Base-by-base conservation (phyloP, 2,329 filamentous ascomycete genomes). In the Xylogone sp. region DNA sequence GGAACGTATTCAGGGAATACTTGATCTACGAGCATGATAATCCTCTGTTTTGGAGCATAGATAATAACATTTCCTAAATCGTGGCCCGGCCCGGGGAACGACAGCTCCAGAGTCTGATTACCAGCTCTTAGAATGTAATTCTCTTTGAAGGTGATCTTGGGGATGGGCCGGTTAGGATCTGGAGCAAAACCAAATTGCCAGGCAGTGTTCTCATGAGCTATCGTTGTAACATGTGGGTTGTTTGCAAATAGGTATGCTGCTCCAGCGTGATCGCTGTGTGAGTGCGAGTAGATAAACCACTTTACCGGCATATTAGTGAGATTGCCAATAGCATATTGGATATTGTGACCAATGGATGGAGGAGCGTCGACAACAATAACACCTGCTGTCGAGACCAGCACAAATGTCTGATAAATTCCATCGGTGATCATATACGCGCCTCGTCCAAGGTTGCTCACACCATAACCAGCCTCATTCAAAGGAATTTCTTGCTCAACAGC, bases 11-110 rank as follows among this genome's bases (percentile, higher is more conserved):
- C 60, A 0, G 63, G 61, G 46, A 59, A 64, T 13, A 63, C 54
- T 3, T 64, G 51, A 44, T 65, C 63, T 22, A 65, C 57, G 21
- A 65, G 46, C 48, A 62, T 62, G 18, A 65, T 34, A 3, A 62
- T 51, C 49, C 64, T 65, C 27, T 57, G 55, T 8, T 48, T 31
- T 12, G 56, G 53, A 13, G 59, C 56, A 42, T 60, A 63, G 45
- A 65, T 61, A 54, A 64, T 64, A 34, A 64, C 63, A 49, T 65
- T 65, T 3, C 63, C 63, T 3, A 51, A 55, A 9, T 58, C 34
- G 50, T 65, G 63, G 50, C 62, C 63, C 13, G 52, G 50, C 9
- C 62, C 62, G 43, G 58, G 53, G 53, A 65, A 65, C 16, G 34
- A 34, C 2, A 65, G 56, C 19, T 65, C 54, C 2, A 65, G 53